Percentiles rank a stretch among this genome's conserved stretches.
Conservation (phyloP, 1,284 basidiomycete species). For the Mixia osmundae region DNA sequence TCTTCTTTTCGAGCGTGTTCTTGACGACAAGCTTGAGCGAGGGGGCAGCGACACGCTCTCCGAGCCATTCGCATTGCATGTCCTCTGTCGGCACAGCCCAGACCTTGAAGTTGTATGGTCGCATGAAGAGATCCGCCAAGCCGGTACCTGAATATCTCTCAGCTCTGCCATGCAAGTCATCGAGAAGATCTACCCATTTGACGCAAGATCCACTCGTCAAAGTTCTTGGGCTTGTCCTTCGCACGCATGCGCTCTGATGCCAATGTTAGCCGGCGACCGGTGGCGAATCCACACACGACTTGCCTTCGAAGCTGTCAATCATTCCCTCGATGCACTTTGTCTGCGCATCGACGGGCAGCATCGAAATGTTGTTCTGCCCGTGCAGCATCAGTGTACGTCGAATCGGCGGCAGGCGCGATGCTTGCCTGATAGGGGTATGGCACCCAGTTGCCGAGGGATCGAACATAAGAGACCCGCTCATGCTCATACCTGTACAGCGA, state of each 20-base stretch:
- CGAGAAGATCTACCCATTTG: constrained; percentile 23
- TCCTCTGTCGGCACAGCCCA: constrained; percentile 29
- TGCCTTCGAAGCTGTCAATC: constrained; percentile 22
- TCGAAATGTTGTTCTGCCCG: constrained; percentile 30
- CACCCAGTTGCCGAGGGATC: constrained; percentile 28
- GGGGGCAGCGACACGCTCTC: constrained; percentile 31
- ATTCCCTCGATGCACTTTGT: constrained; percentile 29
- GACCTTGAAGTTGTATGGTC: constrained; percentile 33
- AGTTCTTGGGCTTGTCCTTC: constrained; percentile 22
- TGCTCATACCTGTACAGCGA: constrained; percentile 28
- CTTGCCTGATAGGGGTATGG: constrained; percentile 29
- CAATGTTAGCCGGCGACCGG: not conserved
- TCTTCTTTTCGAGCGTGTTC: constrained; percentile 29
- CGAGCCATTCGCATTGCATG: constrained; percentile 34
- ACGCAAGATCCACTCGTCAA: constrained; percentile 30
- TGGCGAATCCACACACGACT: not conserved
- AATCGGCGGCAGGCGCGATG: constrained; percentile 28
- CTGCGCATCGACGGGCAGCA: constrained; percentile 28
- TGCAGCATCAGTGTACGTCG: constrained; percentile 26
- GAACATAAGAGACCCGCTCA: constrained; percentile 31
- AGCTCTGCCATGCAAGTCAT: not conserved
- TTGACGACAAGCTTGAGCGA: constrained; percentile 28
- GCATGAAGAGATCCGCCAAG: constrained; percentile 31
- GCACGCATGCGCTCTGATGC: constrained; percentile 8
- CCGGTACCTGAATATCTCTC: constrained; percentile 19